phyloP scores from a whole-genome alignment of 2,329 filamentous ascomycete species.

The Coniochaeta hoffmannii region DNA sequence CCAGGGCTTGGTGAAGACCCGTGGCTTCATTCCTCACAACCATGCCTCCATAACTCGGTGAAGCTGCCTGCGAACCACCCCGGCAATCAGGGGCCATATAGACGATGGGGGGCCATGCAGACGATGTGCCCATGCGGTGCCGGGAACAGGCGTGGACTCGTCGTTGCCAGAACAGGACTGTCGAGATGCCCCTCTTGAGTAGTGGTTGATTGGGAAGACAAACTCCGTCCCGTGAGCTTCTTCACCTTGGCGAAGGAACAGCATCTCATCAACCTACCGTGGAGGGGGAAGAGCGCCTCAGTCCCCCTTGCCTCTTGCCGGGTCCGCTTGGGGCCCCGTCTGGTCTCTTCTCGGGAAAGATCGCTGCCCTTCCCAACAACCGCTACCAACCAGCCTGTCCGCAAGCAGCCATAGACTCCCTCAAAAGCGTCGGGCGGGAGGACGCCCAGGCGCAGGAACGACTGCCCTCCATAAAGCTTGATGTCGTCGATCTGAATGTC shows the following conservation, averaged over 20 bases:
- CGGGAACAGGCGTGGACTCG: not conserved
- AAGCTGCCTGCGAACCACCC: not conserved
- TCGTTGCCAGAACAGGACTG: not conserved
- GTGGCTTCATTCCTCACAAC: not conserved
- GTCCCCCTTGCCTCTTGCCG: not conserved
- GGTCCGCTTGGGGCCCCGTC: not conserved
- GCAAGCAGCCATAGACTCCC: not conserved
- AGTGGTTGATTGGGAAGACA: no score
- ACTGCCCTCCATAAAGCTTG: not conserved
- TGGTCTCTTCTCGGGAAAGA: not conserved
- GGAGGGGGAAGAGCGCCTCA: not conserved
- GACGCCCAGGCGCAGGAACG: not conserved
- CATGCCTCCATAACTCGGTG: not conserved
- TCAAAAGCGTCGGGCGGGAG: not conserved
- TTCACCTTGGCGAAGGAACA: not conserved
- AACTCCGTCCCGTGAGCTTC: not conserved
- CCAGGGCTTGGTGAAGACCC: not conserved
- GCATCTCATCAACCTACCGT: not conserved
- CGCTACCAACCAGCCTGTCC: not conserved
- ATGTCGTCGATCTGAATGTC: not conserved
- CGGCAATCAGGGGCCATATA: not conserved
- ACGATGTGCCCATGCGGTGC: not conserved
- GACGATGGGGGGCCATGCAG: not conserved
- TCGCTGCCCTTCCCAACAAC: not conserved
- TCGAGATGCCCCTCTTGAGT: not conserved